Evolutionary conservation across 495 filamentous ascomycete genomes (phyloP).

Genomic region (Hypomontagnella monticulosa): DNA sequence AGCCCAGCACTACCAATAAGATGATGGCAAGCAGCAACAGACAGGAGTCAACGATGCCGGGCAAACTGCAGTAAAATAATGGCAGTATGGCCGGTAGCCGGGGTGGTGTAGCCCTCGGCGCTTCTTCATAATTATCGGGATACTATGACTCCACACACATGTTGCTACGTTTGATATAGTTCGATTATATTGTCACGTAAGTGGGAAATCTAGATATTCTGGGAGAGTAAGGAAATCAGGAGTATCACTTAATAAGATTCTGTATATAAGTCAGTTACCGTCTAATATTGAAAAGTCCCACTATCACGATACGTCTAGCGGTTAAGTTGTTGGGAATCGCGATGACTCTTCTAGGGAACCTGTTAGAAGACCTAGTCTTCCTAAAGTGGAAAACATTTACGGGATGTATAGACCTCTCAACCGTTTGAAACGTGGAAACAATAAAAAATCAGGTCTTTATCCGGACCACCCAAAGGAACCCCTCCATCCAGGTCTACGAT

Average conservation of each 20-base stretch:
- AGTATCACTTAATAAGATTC: no score
- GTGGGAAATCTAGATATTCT: no score
- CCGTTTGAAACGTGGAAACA: constrained; percentile 21
- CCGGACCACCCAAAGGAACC: constrained; percentile 41
- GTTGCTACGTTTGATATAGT: background rate
- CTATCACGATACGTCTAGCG: background rate
- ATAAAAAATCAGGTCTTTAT: constrained; percentile 11
- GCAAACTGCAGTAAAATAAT: constrained; percentile 4
- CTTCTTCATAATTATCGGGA: constrained; percentile 32
- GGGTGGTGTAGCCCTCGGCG: constrained; percentile 29
- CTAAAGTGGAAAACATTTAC: constrained; percentile 32
- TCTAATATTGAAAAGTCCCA: background rate
- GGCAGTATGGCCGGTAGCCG: constrained; percentile 5
- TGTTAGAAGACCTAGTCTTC: constrained; percentile 11
- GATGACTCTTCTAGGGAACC: constrained; percentile 9
- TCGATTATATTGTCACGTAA: background rate
- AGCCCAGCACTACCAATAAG: constrained; percentile 17
- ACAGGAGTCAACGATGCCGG: constrained; percentile 1
- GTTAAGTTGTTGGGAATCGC: background rate
- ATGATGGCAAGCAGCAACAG: background rate
- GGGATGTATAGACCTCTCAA: background rate
- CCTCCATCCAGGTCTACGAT: constrained; percentile 28
- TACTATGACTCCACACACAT: constrained; percentile 34
- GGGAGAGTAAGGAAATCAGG: no score
- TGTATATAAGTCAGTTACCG: no score